Evolutionary conservation across 495 filamentous ascomycete genomes (phyloP).

Genomic region (Talaromyces nanjingensis): DNA sequence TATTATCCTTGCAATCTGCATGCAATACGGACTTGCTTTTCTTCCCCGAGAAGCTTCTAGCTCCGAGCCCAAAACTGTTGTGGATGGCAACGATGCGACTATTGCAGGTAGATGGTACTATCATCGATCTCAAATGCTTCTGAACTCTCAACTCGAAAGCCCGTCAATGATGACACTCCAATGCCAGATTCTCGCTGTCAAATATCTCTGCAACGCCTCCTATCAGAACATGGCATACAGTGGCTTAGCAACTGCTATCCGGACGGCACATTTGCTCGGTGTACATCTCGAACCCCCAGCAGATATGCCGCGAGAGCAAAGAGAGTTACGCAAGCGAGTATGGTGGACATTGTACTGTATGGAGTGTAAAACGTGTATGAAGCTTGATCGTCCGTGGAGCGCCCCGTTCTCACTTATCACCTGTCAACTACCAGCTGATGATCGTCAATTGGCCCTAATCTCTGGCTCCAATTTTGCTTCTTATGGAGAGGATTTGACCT

Average conservation of each 20-base stretch:
- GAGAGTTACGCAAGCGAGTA: constrained; percentile 38
- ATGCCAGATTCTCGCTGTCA: constrained; percentile 35
- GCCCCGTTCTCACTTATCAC: constrained; percentile 22
- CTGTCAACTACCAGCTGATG: constrained; percentile 32
- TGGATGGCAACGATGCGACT: constrained; percentile 28
- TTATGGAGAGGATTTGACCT: constrained; percentile 30
- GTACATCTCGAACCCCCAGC: constrained; percentile 43
- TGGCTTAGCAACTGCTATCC: constrained; percentile 32
- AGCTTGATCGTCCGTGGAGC: constrained; percentile 43
- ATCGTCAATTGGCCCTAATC: constrained; percentile 23
- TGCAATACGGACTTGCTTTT: constrained; percentile 28
- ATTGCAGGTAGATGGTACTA: constrained; percentile 40
- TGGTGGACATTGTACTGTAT: constrained; percentile 47
- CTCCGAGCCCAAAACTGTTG: not conserved
- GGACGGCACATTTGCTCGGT: constrained; percentile 43
- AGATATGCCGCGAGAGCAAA: constrained; percentile 23
- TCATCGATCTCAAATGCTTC: constrained; percentile 37
- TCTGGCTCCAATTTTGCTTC: constrained; percentile 33
- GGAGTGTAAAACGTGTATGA: constrained; percentile 43
- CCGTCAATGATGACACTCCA: constrained; percentile 45
- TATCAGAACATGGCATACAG: constrained; percentile 46
- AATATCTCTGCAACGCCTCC: constrained; percentile 40
- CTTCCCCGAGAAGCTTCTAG: constrained; percentile 19
- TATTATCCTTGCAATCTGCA: constrained; percentile 43
- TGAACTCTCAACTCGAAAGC: constrained; percentile 40